Conservation (phyloP, 164 flowering plant species). For the Aristolochia californica region DNA sequence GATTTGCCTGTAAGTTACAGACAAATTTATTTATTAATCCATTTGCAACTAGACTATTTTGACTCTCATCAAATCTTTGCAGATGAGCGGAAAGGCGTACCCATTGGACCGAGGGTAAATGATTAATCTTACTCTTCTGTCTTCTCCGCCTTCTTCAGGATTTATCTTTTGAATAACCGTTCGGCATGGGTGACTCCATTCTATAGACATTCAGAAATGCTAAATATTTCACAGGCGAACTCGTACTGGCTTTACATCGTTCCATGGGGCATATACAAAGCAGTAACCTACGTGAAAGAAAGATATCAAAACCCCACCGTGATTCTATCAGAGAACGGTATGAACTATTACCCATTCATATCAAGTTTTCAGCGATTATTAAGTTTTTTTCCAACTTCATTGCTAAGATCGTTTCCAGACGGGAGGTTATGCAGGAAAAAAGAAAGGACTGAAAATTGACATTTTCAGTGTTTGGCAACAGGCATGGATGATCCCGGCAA, state of each 20-base stretch:
- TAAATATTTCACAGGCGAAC: slow-evolving; percentile 8
- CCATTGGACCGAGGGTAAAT: slow-evolving; percentile 39
- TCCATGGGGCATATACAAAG: slow-evolving; percentile 21
- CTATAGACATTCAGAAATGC: not conserved
- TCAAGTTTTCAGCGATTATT: no score
- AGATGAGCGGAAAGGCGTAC: slow-evolving; percentile 34
- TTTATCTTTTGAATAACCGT: not conserved
- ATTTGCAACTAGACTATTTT: not conserved
- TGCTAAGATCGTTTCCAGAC: no score
- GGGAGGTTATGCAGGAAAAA: no score
- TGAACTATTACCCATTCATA: not conserved
- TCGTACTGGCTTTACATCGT: slow-evolving; percentile 21
- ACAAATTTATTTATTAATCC: no score
- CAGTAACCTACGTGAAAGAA: slow-evolving; percentile 18
- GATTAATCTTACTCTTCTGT: not conserved
- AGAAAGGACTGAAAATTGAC: no score
- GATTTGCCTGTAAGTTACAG: slow-evolving; percentile 12
- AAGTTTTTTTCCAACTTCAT: no score
- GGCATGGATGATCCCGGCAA: slow-evolving; percentile 95
- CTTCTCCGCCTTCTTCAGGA: no score
- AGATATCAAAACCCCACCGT: slow-evolving; percentile 15
- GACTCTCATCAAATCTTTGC: not conserved
- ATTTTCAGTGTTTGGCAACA: slow-evolving; percentile 9
- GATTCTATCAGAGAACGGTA: slow-evolving; percentile 20
- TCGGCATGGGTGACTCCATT: not conserved